These are phyloP conservation scores for Przewalskia tangutica DNA, from an alignment of 257 asterid species.

Conservation along the genomic window DNA sequence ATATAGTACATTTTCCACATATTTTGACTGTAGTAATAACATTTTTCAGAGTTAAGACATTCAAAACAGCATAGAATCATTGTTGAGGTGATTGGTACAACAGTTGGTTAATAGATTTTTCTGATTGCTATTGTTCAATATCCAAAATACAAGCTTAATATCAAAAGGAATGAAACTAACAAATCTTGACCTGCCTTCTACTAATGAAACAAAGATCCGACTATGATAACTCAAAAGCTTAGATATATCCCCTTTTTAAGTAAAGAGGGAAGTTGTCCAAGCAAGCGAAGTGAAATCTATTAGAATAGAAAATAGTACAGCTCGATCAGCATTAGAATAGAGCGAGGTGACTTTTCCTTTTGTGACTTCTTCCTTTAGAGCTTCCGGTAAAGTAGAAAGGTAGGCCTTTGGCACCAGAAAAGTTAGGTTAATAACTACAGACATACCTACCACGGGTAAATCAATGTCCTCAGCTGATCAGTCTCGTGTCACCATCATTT, in stretches of 20 bases:
- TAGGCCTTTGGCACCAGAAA: background rate
- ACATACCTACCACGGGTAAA: background rate
- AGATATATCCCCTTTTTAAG: background rate
- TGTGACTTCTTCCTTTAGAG: background rate
- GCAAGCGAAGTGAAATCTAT: background rate
- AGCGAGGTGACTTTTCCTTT: background rate
- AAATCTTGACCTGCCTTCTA: background rate
- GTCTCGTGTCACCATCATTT: background rate
- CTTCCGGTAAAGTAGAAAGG: background rate
- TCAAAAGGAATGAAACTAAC: background rate
- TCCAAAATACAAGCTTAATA: background rate
- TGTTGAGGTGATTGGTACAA: background rate
- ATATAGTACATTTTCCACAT: too few species aligned
- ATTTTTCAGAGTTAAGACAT: background rate
- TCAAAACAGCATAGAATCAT: background rate
- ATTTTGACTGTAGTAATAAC: background rate
- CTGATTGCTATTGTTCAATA: background rate
- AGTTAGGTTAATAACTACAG: background rate
- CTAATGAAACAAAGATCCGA: background rate
- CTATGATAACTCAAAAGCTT: background rate
- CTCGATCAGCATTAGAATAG: background rate
- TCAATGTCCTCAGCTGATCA: background rate
- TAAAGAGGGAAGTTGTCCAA: background rate
- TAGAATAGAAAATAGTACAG: background rate
- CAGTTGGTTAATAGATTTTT: background rate